Evolutionary conservation across 2,329 filamentous ascomycete species (phyloP).

Genomic region (Exophiala bonariae): DNA sequence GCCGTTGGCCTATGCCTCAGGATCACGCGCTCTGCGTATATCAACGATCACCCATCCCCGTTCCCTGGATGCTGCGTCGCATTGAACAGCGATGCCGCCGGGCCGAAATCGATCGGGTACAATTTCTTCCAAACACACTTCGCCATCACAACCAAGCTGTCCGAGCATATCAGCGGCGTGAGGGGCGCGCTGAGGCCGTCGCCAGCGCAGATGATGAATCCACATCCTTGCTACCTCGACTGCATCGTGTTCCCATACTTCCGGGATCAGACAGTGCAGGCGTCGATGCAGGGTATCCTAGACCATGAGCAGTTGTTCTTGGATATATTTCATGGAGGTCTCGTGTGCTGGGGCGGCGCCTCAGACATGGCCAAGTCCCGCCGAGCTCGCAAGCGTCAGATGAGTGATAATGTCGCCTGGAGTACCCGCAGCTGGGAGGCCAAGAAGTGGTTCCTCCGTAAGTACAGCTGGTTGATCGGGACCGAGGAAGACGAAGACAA

Average conservation of each 20-base stretch:
- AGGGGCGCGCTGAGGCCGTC: slow-evolving; percentile 14
- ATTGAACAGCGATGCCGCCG: slow-evolving; percentile 7
- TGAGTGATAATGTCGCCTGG: slow-evolving; percentile 40
- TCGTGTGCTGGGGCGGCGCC: slow-evolving; percentile 40
- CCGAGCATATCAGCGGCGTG: slow-evolving; percentile 12
- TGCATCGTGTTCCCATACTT: slow-evolving; percentile 25
- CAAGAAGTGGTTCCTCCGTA: slow-evolving; percentile 45
- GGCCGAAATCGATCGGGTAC: slow-evolving; percentile 6
- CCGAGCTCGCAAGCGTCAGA: slow-evolving; percentile 21
- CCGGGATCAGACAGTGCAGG: slow-evolving; percentile 19
- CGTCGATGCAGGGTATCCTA: slow-evolving; percentile 23
- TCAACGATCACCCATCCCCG: slow-evolving; percentile 25
- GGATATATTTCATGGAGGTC: slow-evolving; percentile 38
- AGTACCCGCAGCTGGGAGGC: slow-evolving; percentile 48
- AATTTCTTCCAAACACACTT: slow-evolving; percentile 8
- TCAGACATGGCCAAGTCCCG: slow-evolving; percentile 5
- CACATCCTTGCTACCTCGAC: slow-evolving; percentile 25
- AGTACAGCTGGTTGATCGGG: slow-evolving; percentile 36
- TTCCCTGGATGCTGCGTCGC: slow-evolving; percentile 20
- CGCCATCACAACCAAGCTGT: slow-evolving; percentile 10
- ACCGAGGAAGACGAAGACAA: slow-evolving; percentile 25
- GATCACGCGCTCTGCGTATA: slow-evolving; percentile 19
- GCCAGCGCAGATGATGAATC: slow-evolving; percentile 13
- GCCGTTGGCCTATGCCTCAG: slow-evolving; percentile 15
- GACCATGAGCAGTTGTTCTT: slow-evolving; percentile 40